These are phyloP conservation scores for Fusarium zealandicum DNA, from an alignment of 2,329 filamentous ascomycete species.

Conservation along the genomic window DNA sequence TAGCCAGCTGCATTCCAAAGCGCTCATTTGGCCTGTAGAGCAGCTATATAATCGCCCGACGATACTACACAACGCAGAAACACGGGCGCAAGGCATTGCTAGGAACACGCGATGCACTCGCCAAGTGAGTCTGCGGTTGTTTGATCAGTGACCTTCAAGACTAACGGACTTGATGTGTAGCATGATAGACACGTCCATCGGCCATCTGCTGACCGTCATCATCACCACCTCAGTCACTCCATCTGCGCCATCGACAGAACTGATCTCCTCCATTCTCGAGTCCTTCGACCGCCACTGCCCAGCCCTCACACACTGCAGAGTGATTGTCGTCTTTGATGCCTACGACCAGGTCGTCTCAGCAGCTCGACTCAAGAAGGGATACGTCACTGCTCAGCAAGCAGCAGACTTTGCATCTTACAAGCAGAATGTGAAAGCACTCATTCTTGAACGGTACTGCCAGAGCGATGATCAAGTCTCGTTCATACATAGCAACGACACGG, in stretches of 20 bases:
- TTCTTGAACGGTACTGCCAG: slow-evolving; percentile 32
- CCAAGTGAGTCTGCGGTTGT: no score
- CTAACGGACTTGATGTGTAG: background rate
- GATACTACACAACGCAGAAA: no score
- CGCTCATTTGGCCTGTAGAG: no score
- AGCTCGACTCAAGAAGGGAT: slow-evolving; percentile 61
- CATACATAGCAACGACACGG: slow-evolving; percentile 39
- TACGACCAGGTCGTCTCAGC: slow-evolving; percentile 55
- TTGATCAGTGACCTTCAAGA: no score
- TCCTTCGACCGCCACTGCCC: slow-evolving; percentile 56
- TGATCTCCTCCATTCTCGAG: slow-evolving; percentile 55
- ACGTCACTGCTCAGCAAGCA: slow-evolving; percentile 56
- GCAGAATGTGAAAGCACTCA: slow-evolving; percentile 53
- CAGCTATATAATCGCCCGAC: no score
- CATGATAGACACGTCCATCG: background rate
- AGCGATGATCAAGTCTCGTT: background rate
- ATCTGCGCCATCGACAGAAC: slow-evolving; percentile 60
- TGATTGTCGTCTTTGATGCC: slow-evolving; percentile 61
- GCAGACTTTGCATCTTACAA: slow-evolving; percentile 54
- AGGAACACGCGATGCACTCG: no score
- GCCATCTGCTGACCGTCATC: slow-evolving; percentile 45
- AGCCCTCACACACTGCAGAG: slow-evolving; percentile 49
- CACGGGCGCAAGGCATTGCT: no score
- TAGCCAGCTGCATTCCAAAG: no score
- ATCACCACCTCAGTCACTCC: slow-evolving; percentile 64